Evolutionary conservation across 139 green algal genomes (phyloP).

Genomic region (Chlorokybus atmophyticus): DNA sequence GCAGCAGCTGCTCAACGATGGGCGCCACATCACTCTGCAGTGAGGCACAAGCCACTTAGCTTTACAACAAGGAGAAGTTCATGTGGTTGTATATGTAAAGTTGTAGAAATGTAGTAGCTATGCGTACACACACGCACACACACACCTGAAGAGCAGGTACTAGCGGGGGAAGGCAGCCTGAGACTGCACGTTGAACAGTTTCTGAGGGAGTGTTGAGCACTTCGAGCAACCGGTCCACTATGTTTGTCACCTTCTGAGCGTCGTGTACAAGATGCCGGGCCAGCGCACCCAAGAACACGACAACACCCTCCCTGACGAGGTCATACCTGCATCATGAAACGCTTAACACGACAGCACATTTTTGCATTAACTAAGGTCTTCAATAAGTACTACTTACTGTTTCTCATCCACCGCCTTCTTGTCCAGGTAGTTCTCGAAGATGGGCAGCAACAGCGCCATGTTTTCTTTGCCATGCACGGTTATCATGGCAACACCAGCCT

Average conservation of each 20-base stretch:
- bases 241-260: slow-evolving; percentile 20
- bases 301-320: slow-evolving; percentile 69
- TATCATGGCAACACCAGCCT: slow-evolving; percentile 59
- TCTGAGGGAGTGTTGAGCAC: slow-evolving; percentile 79
- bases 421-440: slow-evolving; percentile 78
- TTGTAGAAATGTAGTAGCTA: too few relatives aligned
- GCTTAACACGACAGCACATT: too few relatives aligned
- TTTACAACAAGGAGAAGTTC: too few relatives aligned
- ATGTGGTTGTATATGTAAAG: too few relatives aligned
- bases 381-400: too few relatives aligned
- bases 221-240: slow-evolving; percentile 52
- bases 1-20: slow-evolving; percentile 38
- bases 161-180: slow-evolving; percentile 71
- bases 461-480: slow-evolving; percentile 45
- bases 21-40: slow-evolving; percentile 29
- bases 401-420: slow-evolving; percentile 21
- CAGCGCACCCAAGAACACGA: slow-evolving; percentile 83
- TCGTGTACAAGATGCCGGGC: slow-evolving; percentile 57
- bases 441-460: slow-evolving; percentile 55
- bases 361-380: too few relatives aligned
- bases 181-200: slow-evolving; percentile 74
- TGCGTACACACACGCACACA: too few relatives aligned
- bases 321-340: too few relatives aligned
- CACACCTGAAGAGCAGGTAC: slow-evolving; percentile 41
- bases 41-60: too few relatives aligned